Evolutionary conservation across 2,329 filamentous ascomycete genomes (phyloP).

Genomic region (Trichoderma endophyticum): DNA sequence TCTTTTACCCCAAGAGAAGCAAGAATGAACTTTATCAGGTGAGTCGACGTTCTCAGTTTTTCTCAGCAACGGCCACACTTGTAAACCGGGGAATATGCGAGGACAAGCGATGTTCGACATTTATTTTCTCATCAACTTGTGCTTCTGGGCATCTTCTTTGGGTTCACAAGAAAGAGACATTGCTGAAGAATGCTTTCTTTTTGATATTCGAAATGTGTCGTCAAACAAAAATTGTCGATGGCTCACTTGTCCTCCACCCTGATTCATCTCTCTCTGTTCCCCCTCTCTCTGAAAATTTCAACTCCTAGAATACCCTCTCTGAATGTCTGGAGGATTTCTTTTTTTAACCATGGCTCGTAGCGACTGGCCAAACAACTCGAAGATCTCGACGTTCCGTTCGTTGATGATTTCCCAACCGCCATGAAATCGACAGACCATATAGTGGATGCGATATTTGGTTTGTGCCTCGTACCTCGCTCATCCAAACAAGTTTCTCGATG

Average conservation of each 20-base stretch:
- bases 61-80: background rate
- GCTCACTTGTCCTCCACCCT: background rate
- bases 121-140: conserved; percentile 21
- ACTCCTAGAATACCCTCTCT: background rate
- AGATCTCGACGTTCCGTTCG: conserved; percentile 79
- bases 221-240: background rate
- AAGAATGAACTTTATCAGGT: conserved; percentile 89
- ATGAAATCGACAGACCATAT: conserved; percentile 71
- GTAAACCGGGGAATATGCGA: background rate
- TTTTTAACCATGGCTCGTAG: conserved; percentile 44
- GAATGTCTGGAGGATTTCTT: conserved; percentile 19
- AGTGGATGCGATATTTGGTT: conserved; percentile 90
- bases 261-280: background rate
- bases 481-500: background rate
- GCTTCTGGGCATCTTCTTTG: conserved; percentile 19
- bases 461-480: conserved; percentile 23
- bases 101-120: conserved; percentile 11
- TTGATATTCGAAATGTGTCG: background rate
- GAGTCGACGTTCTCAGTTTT: conserved; percentile 24
- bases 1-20: conserved; percentile 91
- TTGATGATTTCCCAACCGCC: conserved; percentile 70
- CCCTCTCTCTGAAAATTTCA: background rate
- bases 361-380: conserved; percentile 81
- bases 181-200: background rate
- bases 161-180: background rate